phyloP scores from a whole-genome alignment of 306 rosid genomes.

The Glycyrrhiza uralensis region DNA sequence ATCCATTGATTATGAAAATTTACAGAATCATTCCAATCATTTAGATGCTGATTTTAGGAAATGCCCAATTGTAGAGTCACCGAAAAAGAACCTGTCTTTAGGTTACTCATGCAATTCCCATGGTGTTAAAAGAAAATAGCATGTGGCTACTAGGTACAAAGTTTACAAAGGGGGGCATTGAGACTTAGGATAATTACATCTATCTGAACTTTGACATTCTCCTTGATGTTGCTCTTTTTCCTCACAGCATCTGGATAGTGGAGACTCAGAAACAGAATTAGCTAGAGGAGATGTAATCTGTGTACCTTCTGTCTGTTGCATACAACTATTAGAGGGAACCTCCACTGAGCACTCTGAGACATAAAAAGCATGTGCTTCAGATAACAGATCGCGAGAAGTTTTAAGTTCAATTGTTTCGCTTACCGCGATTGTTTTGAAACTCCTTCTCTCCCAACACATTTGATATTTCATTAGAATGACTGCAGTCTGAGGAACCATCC shows the following conservation, averaged over 20 bases:
- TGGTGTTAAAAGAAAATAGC: neutral
- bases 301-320: constrained; percentile 47
- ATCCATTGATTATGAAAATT: neutral
- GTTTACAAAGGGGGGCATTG: neutral
- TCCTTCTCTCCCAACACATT: constrained; percentile 38
- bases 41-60: neutral
- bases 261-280: constrained; percentile 39
- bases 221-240: constrained; percentile 49
- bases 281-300: constrained; percentile 18
- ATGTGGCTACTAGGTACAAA: neutral
- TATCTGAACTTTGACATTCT: constrained; percentile 48
- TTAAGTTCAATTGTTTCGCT: constrained; percentile 35
- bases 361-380: constrained; percentile 46
- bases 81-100: neutral
- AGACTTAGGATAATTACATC: constrained; percentile 49
- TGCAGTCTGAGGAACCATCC: constrained; percentile 30
- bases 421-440: constrained; percentile 42
- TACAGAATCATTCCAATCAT: neutral
- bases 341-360: constrained; percentile 41
- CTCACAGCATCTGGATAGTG: constrained; percentile 39
- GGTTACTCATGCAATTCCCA: constrained; percentile 5
- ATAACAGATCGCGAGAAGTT: constrained; percentile 44
- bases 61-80: neutral
- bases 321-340: constrained; percentile 25
- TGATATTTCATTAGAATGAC: constrained; percentile 33